These are phyloP conservation scores for Phytopythium kandeliae DNA, from an alignment of 352 stramenopile genomes.

Conservation along the genomic window DNA sequence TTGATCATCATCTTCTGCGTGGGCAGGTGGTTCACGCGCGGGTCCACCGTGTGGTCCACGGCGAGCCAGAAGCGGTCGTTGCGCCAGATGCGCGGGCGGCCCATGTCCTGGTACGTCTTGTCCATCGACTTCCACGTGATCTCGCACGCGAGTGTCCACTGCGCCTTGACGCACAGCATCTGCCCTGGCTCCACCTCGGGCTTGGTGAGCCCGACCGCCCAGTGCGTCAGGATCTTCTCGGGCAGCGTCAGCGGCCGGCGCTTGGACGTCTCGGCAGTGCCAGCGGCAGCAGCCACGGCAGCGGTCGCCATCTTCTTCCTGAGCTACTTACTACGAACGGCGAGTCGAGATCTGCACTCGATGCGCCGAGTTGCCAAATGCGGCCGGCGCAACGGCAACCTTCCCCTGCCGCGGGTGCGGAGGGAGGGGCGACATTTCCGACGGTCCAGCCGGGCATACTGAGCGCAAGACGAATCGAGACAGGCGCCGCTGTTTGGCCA, in stretches of 20 bases:
- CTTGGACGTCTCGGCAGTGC: conserved; percentile 6
- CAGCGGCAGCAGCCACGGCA: not conserved
- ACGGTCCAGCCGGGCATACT: conserved; percentile 13
- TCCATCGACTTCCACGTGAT: conserved; percentile 90
- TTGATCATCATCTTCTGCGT: conserved; percentile 88
- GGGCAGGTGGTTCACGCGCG: conserved; percentile 74
- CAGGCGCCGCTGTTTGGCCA: conserved; percentile 2
- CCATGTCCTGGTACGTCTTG: conserved; percentile 87
- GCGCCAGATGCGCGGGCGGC: conserved; percentile 74
- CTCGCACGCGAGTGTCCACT: conserved; percentile 82
- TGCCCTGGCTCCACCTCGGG: conserved; percentile 59
- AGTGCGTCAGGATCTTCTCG: conserved; percentile 81
- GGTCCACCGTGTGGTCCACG: conserved; percentile 82
- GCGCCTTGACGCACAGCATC: conserved; percentile 81
- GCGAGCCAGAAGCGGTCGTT: conserved; percentile 86
- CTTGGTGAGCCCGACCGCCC: conserved; percentile 60
- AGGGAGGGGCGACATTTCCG: conserved; percentile 12
- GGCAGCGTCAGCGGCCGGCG: conserved; percentile 68
- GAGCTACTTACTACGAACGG: not conserved
- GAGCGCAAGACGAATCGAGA: not conserved
- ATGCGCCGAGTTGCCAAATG: conserved; percentile 2
- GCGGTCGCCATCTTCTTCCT: conserved; percentile 1
- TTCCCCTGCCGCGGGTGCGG: not conserved
- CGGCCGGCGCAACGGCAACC: not conserved
- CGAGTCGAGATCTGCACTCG: not conserved